Percentiles rank a stretch among this genome's conserved stretches.
These are phyloP conservation scores for Botrytis cinerea DNA, from an alignment of 2,329 filamentous ascomycete species.

Conservation along the genomic window DNA sequence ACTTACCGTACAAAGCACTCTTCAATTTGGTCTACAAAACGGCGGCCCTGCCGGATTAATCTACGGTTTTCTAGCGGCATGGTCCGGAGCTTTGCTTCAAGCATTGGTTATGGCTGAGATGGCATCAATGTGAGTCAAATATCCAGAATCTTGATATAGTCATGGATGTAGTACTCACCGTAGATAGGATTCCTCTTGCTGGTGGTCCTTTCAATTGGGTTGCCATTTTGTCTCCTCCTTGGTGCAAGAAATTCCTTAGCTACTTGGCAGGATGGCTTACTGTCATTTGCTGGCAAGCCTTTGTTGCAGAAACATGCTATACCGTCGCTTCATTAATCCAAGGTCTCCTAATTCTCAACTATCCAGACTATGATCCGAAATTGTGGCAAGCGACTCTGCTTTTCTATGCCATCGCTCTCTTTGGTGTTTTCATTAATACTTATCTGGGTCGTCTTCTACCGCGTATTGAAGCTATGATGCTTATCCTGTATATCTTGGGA, in stretches of 20 bases:
- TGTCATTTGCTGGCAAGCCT: constrained; percentile 17
- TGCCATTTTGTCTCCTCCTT: constrained; percentile 23
- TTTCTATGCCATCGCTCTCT: constrained; percentile 12
- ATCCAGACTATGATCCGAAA: constrained; percentile 12
- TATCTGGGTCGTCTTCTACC: constrained; percentile 17
- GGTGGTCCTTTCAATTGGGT: constrained; percentile 28
- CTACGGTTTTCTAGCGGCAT: constrained; percentile 20
- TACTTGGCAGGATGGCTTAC: constrained; percentile 27
- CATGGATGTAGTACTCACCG: background rate
- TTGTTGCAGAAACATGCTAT: constrained; percentile 10
- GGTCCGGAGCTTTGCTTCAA: constrained; percentile 21
- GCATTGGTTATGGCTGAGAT: constrained; percentile 25
- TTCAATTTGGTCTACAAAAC: constrained; percentile 19
- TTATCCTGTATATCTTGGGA: constrained; percentile 22
- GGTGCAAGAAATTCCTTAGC: constrained; percentile 24
- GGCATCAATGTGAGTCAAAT: constrained; percentile 28
- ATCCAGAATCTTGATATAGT: background rate
- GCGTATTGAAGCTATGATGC: constrained; percentile 18
- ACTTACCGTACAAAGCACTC: background rate
- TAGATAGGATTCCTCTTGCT: constrained; percentile 30
- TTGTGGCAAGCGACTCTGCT: constrained; percentile 19
- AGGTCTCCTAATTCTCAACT: constrained; percentile 10
- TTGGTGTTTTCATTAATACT: constrained; percentile 25
- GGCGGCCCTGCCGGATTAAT: constrained; percentile 18
- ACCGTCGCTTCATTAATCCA: constrained; percentile 10